Evolutionary conservation across 75 land plant genomes (phyloP), one percentile per base, ranked within the genome.

Genomic region (Sequoiadendron giganteum): DNA sequence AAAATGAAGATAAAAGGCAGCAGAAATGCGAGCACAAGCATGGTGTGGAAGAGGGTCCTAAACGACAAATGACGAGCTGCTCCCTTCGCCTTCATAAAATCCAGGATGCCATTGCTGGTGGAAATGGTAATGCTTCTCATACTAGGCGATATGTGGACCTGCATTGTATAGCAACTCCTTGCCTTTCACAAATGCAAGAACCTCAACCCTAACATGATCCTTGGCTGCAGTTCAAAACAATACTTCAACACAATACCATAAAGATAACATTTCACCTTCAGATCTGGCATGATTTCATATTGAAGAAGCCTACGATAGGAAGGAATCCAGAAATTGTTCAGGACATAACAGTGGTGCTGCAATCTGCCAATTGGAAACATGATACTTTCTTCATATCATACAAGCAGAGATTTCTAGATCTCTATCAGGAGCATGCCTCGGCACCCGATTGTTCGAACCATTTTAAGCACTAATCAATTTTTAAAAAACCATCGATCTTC

Each of bases 51-150:
- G 55, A 97, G 89, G 70, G 97, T 94, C 42, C 97, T 90, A 87
- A 95, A 94, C 10, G 97, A 96, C 87, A 96, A 84, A 88, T 92
- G 93, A 72, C 96, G 96, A 86, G 95, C 92, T 72, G 96, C 96
- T 85, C 93, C 92, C 89, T 95, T 96, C 92, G 95, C 90, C 94
- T 97, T 97, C 94, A 96, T 91, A 83, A 93, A 94, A 85, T 96
- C 98, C 83, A 95, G 81, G 86, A 96, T 89, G 48, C 97, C 99
- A 94, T 93, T 91, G 81, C 89, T 91, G 36, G 94, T 88, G 42
- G 96, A 96, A 56, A 97, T 96, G 65, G 99, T 97, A 89, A 97
- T 97, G 90, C 96, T 97, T 91, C 96, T 94, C 99, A 96, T 95
- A 92, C 96, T 97, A 90, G 98, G 99, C 54, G 99, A 97, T 88